Evolutionary conservation across 495 filamentous ascomycete species (phyloP), one percentile per base, ranked within the genome.

Genomic region (Penicillium macrosclerotiorum): DNA sequence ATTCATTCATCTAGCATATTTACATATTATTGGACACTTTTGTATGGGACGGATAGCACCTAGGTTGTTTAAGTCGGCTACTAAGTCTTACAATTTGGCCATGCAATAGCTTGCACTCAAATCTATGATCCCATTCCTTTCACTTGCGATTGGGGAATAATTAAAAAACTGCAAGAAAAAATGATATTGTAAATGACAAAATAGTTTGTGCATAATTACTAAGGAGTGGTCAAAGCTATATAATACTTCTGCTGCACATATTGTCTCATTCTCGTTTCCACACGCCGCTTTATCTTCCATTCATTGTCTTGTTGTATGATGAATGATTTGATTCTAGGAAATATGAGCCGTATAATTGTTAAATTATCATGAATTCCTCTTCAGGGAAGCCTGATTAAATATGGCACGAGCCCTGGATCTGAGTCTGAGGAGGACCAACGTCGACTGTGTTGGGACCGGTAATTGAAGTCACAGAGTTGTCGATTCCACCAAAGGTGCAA

Each of bases 351-450:
- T 9, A 37, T 27, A 14, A 18, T 26, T 22, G 17, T 37, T 30
- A 14, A 24, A 12, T 22, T 5, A 18, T 29, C 1, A 20, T 3
- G 26, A 22, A 16, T 20, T 7, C 18, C 18, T 18, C 33, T 12
- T 3, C 4, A 8, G 13, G 2, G 14, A 8, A 17, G 27, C 27
- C 22, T 39, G 27, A 9, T 24, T 16, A 24, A n/a, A 24, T 13
- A 19, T 17, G 11, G 33, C 54, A 53, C 16, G 36, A 33, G 7
- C 54, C 54, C 25, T 40, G 16, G 22, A 52, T 11, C 45, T 57
- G 52, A 5, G 52, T 51, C 38, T 55, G 52, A 5, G 52, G 47
- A 20, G 52, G 52, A 18, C 52, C 52, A 23, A 55, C 47, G 42
- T 55, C 47, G 26, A 51, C 43, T 11, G 44, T 41, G 12, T 33